Percentiles rank a stretch among this genome's conserved stretches.
phyloP scores from a whole-genome alignment of 257 asterid species.

The Linderniella brevidens region DNA sequence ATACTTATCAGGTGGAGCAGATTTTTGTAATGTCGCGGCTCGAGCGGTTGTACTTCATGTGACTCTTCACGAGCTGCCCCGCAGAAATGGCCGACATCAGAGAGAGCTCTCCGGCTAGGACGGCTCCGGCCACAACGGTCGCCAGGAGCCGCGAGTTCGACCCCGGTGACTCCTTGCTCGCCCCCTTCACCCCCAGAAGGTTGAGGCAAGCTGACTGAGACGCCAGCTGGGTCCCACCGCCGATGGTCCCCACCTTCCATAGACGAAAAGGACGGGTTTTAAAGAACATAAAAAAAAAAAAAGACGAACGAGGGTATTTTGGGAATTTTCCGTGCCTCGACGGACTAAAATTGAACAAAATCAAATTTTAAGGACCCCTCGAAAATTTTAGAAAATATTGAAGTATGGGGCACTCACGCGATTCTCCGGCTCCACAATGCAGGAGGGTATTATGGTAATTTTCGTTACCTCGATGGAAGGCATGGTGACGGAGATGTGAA shows the following conservation, averaged over 20 bases:
- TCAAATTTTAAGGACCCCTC: too few species aligned
- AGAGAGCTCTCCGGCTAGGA: slow-evolving; percentile 79
- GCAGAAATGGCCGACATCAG: slow-evolving; percentile 88
- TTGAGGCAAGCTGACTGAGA: slow-evolving; percentile 86
- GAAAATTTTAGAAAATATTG: background rate
- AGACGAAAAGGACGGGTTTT: too few species aligned
- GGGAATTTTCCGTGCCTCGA: too few species aligned
- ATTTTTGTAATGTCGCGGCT: slow-evolving; percentile 48
- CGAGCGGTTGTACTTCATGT: slow-evolving; percentile 89
- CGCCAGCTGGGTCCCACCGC: slow-evolving; percentile 88
- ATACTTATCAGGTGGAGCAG: too few species aligned
- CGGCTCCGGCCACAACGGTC: slow-evolving; percentile 59
- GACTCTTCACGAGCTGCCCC: slow-evolving; percentile 84
- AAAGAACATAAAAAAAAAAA: too few species aligned
- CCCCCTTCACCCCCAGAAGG: slow-evolving; percentile 79
- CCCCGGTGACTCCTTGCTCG: slow-evolving; percentile 61
- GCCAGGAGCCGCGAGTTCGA: slow-evolving; percentile 60
- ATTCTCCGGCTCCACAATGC: too few species aligned
- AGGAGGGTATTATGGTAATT: too few species aligned
- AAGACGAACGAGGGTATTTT: too few species aligned
- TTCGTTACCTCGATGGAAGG: slow-evolving; percentile 79
- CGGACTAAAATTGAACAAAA: too few species aligned
- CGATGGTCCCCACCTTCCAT: slow-evolving; percentile 89
- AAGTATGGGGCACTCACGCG: background rate
- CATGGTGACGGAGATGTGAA: slow-evolving; percentile 89